A percentile compares a stretch with the other conserved stretches of the same genome.
These are phyloP conservation scores for Boechera retrofracta DNA, from an alignment of 345 rosid genomes.

Conservation along the genomic window DNA sequence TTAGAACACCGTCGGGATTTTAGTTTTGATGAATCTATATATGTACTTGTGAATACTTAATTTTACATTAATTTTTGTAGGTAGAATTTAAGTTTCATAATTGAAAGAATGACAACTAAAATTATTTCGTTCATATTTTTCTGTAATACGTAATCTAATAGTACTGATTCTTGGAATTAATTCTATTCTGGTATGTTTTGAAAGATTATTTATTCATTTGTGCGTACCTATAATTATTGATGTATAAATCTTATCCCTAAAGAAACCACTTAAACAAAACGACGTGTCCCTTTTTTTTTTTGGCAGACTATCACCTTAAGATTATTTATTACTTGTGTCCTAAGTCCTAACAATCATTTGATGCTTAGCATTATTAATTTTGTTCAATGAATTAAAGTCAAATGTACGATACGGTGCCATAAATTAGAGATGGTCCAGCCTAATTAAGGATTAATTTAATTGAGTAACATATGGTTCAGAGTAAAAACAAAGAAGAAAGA, in stretches of 20 bases:
- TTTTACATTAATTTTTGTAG: not conserved
- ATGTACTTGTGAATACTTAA: constrained; percentile 4
- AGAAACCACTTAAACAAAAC: constrained; percentile 21
- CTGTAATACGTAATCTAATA: not conserved
- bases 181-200: no score
- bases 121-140: not conserved
- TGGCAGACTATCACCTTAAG: constrained; percentile 17
- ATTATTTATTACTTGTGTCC: constrained; percentile 11
- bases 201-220: not conserved
- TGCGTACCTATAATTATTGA: constrained; percentile 4
- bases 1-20: not conserved
- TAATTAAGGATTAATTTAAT: constrained; percentile 4
- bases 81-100: constrained; percentile 2
- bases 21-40: not conserved
- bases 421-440: constrained; percentile 15
- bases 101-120: constrained; percentile 3
- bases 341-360: constrained; percentile 26
- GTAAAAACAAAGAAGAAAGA: constrained; percentile 60
- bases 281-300: not conserved
- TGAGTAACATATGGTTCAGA: constrained; percentile 41
- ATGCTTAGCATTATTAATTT: constrained; percentile 8
- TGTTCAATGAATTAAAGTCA: constrained; percentile 33
- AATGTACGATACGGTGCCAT: constrained; percentile 26
- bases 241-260: not conserved
- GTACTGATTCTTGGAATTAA: not conserved